Base-by-base conservation (phyloP, 2,329 filamentous ascomycete genomes). In the Cordyceps javanica region DNA sequence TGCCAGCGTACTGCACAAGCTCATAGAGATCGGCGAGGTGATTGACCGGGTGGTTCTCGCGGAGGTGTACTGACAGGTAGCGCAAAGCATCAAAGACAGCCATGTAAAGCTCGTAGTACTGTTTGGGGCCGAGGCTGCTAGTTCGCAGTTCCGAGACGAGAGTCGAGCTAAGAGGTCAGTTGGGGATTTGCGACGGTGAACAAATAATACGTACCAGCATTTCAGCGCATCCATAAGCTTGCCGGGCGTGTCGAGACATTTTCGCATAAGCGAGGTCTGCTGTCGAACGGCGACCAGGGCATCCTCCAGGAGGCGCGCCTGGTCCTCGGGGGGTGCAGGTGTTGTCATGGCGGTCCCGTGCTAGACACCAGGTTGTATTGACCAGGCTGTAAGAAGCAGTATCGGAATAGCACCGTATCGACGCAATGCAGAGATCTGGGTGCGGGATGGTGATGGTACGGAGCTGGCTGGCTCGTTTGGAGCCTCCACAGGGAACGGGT, bases 31-130 rank as follows among this genome's bases (percentile, higher is more conserved):
- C 94, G 73, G 94, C 94, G 58, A 99, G 86, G 78, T 99, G 94
- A 73, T 99, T 97, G 64, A 95, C 89, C 4, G 94, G 94, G 74
- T 99, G 94, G 69, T 92, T 97, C 71, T 99, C 94, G 74, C 91
- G 92, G 45, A 99, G 87, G 74, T 97, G 96, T 62, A 96, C 90
- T 56, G 94, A 95, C 55, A 99, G 86, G 75, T 97, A 93, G 72
- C 94, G 91, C 70, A 99, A 78, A 62, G 95, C 93, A 78, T 99
- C 94, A 75, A 99, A 99, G 62, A 99, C 91, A 63, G 94, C 85
- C 94, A 99, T 99, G 77, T 99, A 99, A 59, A 99, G 84, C 78
- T 99, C 95, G 74, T 99, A 99, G 79, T 99, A 99, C 75, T 99
- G 94, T 75, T 99, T 99, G 34, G 94, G 94, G n/a, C 94, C 91